Conservation (phyloP, 305 asterid genomes). For the Galium porrigens region DNA sequence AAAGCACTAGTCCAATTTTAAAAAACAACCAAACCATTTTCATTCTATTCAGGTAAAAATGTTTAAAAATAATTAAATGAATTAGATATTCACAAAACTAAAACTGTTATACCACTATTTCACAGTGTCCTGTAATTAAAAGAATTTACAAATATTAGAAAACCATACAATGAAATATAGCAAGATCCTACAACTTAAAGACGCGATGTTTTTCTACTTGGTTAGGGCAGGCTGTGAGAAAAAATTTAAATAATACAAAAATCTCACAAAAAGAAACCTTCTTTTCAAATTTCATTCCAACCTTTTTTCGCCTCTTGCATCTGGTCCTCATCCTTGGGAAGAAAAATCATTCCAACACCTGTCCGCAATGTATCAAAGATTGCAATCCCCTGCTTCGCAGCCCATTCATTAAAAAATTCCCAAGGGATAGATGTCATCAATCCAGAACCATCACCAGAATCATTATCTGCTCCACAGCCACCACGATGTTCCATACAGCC, state of each 20-base stretch:
- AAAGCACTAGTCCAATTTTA: not conserved
- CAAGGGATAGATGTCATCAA: conserved; percentile 93
- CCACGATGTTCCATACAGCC: conserved; percentile 99
- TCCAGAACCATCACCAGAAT: conserved; percentile 98
- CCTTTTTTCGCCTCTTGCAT: conserved; percentile 68
- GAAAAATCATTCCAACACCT: conserved; percentile 90
- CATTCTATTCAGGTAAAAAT: not conserved
- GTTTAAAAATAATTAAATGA: not conserved
- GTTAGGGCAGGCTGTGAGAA: not conserved
- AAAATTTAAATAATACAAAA: not conserved
- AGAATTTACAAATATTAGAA: not conserved
- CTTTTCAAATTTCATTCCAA: conserved; percentile 20
- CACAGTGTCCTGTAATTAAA: not conserved
- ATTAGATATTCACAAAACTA: not conserved
- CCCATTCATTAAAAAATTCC: conserved; percentile 86
- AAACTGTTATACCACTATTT: not conserved
- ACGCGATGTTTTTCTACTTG: not conserved
- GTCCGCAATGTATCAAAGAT: conserved; percentile 68
- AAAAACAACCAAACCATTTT: not conserved
- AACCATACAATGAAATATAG: not conserved
- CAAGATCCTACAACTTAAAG: not conserved
- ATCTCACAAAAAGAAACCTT: not conserved
- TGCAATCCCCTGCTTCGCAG: conserved; percentile 55
- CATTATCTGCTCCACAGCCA: conserved; percentile 98
- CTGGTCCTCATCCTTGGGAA: conserved; percentile 57